Conservation (phyloP, 768 basidiomycete genomes). For the Wakefieldia striispora region DNA sequence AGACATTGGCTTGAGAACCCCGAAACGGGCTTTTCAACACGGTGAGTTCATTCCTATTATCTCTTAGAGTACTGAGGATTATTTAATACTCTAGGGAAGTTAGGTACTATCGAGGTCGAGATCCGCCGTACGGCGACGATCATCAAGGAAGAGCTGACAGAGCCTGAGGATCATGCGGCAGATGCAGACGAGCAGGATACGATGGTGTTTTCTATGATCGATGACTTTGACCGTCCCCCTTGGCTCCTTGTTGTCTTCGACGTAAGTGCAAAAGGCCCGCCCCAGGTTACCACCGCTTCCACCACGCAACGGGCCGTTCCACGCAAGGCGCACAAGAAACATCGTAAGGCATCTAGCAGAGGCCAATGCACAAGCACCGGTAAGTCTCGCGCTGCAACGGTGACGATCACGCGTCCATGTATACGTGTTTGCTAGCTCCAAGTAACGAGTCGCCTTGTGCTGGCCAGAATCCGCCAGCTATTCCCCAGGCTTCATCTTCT, state of each 20-base stretch:
- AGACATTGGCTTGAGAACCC: conserved; percentile 9
- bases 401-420: not conserved
- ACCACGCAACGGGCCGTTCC: not conserved
- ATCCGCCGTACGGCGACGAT: conserved; percentile 15
- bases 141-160: not conserved
- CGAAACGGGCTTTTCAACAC: not conserved
- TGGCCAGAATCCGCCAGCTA: too few species aligned
- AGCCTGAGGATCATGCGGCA: not conserved
- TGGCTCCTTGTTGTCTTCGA: conserved; percentile 16
- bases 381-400: not conserved
- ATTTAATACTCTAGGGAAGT: conserved; percentile 1
- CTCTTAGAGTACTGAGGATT: not conserved
- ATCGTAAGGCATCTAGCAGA: not conserved
- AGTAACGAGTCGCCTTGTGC: not conserved
- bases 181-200: not conserved
- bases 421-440: not conserved
- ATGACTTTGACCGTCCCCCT: conserved; percentile 9
- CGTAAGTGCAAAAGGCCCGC: not conserved
- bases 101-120: conserved; percentile 12
- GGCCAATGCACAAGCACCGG: not conserved
- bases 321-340: not conserved
- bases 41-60: not conserved
- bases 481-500: not conserved
- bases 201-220: conserved; percentile 10
- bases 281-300: not conserved